phyloP scores from a whole-genome alignment of 257 asterid species.

The Capsicum pubescens region DNA sequence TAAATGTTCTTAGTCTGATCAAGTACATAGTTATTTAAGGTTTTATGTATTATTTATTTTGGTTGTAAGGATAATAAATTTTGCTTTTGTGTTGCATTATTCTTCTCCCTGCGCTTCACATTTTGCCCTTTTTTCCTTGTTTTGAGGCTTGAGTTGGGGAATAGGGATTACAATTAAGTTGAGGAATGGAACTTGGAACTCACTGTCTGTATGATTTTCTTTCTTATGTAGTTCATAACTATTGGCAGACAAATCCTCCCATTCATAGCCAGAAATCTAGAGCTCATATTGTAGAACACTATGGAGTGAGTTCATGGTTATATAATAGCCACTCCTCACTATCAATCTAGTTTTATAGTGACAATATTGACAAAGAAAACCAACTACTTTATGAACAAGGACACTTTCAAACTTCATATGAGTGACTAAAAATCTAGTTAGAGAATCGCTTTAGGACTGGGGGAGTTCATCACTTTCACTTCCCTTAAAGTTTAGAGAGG shows the following conservation, averaged over 20 bases:
- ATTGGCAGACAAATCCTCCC: background rate
- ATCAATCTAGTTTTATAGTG: background rate
- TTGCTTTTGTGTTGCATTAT: background rate
- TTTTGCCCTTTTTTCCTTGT: background rate
- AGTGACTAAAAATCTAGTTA: background rate
- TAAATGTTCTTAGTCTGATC: background rate
- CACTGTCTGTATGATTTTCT: no score
- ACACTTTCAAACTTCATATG: background rate
- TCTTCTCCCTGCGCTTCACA: background rate
- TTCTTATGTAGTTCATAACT: background rate
- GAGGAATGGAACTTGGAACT: no score
- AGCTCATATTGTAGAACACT: background rate
- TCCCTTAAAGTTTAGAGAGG: background rate
- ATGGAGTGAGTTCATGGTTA: background rate
- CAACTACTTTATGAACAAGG: background rate
- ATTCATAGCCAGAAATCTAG: background rate
- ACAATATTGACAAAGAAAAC: background rate
- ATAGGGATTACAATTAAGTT: no score
- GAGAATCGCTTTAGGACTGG: background rate
- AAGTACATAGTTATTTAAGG: background rate
- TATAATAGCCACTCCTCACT: background rate
- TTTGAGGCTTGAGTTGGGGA: background rate
- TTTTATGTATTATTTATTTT: background rate
- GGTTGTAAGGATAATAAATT: background rate
- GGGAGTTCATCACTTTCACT: background rate